Evolutionary conservation across 2,329 filamentous ascomycete genomes (phyloP), one percentile per base, ranked within the genome.

Genomic region (Aspergillus hiratsukae): DNA sequence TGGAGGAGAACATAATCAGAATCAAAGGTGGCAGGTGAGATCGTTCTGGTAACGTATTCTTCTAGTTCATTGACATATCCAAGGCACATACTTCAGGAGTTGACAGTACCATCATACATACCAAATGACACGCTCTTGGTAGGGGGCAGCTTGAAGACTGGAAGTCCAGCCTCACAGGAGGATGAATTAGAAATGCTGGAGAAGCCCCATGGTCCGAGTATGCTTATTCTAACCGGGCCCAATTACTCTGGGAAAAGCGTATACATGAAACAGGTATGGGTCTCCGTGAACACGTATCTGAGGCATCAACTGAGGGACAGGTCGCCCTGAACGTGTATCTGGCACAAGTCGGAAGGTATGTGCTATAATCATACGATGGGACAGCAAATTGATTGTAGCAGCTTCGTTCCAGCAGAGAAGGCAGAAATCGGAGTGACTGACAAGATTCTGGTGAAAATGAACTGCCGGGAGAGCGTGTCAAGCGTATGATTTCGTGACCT

Each of bases 191-290:
- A 17, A 49, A 23, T 5, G 43, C 55, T 45, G 35, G 53, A 48
- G n/a, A 27, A 11, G 55, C 41, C 60, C n/a, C 56, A 64, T 9
- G 69, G 69, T 2, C 85, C 89, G 11, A 90, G 83, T 61, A 87
- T 91, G 75, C 71, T 97, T 11, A 77, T 97, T 5, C 74, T 99
- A 65, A 97, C 94, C 0, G 94, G 94, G 0, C 92, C 94, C 4
- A 99, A 99, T 65, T 95, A 94, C 70, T 97, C 94, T 0, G 94
- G 94, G 0, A 99, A 99, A 73, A 97, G 91, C 64, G 85, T 97
- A 0, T 97, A 96, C 72, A 81, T 97, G 69, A 99, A 96, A 72
- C 93, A 99, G 71, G 73, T 70, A 56, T 60, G 59, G n/a, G 17
- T 9, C 4, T 14, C 4, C 14, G 9, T 5, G 10, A 25, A 43